Conservation (phyloP, 805 yeast species). For the Nakazawaea molendinolei region DNA sequence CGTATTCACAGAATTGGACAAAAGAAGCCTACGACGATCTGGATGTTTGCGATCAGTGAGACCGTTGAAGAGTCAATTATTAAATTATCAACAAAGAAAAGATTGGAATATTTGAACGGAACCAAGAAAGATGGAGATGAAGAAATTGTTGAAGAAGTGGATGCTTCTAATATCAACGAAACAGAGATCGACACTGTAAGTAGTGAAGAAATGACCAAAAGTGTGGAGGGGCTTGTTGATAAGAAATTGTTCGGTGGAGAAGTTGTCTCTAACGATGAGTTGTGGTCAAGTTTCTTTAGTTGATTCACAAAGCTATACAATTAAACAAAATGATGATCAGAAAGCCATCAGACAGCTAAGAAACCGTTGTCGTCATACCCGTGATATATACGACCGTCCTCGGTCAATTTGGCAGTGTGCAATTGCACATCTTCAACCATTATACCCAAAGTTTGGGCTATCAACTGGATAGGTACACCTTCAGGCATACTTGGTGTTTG, state of each 20-base stretch:
- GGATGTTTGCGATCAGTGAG: slow-evolving; percentile 82
- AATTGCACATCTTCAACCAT: slow-evolving; percentile 41
- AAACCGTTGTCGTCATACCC: slow-evolving; percentile 63
- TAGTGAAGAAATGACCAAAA: slow-evolving; percentile 47
- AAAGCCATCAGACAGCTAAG: slow-evolving; percentile 41
- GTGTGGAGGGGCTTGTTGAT: slow-evolving; percentile 41
- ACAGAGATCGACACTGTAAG: slow-evolving; percentile 39
- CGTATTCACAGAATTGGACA: slow-evolving; percentile 94
- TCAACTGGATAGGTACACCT: slow-evolving; percentile 65
- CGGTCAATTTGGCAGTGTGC: slow-evolving; percentile 49
- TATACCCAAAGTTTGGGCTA: slow-evolving; percentile 50
- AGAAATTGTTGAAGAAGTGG: slow-evolving; percentile 15
- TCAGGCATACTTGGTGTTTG: slow-evolving; percentile 56
- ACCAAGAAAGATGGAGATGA: slow-evolving; percentile 19
- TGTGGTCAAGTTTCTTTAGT: slow-evolving; percentile 57
- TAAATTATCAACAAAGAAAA: slow-evolving; percentile 53
- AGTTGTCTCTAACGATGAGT: slow-evolving; percentile 46
- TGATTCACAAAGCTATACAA: slow-evolving; percentile 28
- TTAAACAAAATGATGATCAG: slow-evolving; percentile 24
- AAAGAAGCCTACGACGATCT: slow-evolving; percentile 69
- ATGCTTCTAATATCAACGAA: slow-evolving; percentile 11
- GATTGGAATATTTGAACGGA: slow-evolving; percentile 37
- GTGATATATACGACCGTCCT: slow-evolving; percentile 61
- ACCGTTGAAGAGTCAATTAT: slow-evolving; percentile 89
- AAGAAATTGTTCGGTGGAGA: slow-evolving; percentile 48